Evolutionary conservation across 1,139 yeast genomes (phyloP).

Genomic region (Suzukiozyma palmioleophila): DNA sequence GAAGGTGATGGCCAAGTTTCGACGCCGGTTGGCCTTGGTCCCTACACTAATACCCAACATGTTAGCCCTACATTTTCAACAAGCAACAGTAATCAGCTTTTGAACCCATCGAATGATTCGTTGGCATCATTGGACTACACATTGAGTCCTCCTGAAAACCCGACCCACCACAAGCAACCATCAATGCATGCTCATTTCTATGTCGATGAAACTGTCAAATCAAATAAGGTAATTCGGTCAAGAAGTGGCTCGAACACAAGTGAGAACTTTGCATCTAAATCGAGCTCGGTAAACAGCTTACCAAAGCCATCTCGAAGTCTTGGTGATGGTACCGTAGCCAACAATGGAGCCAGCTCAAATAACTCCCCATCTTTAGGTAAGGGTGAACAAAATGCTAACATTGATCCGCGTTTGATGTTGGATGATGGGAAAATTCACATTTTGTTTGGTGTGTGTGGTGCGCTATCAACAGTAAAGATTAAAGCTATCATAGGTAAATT

Average conservation of each 20-base stretch:
- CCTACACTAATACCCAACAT: slow-evolving; percentile 6
- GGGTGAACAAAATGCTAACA: slow-evolving; percentile 49
- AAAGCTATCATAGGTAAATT: slow-evolving; percentile 70
- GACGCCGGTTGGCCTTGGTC: slow-evolving; percentile 3
- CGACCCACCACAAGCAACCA: slow-evolving; percentile 49
- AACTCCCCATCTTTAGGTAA: slow-evolving; percentile 9
- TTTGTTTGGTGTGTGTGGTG: slow-evolving; percentile 86
- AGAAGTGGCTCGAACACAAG: slow-evolving; percentile 33
- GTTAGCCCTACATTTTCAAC: slow-evolving; percentile 12
- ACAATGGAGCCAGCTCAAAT: slow-evolving; percentile 8
- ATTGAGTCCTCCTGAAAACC: slow-evolving; percentile 27
- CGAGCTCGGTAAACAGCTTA: background rate
- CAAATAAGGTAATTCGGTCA: slow-evolving; percentile 33
- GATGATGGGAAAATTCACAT: slow-evolving; percentile 90
- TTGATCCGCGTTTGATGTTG: slow-evolving; percentile 80
- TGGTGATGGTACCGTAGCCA: slow-evolving; percentile 16
- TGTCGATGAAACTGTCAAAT: slow-evolving; percentile 66
- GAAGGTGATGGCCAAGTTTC: background rate
- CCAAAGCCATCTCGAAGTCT: slow-evolving; percentile 19
- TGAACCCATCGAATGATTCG: slow-evolving; percentile 13
- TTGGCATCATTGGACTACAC: slow-evolving; percentile 24
- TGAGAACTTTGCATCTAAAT: background rate
- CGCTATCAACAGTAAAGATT: slow-evolving; percentile 73
- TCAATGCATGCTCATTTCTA: slow-evolving; percentile 80
- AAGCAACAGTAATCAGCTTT: background rate